Conservation (phyloP, 768 basidiomycete species). For the Hemileccinum rubropunctum region DNA sequence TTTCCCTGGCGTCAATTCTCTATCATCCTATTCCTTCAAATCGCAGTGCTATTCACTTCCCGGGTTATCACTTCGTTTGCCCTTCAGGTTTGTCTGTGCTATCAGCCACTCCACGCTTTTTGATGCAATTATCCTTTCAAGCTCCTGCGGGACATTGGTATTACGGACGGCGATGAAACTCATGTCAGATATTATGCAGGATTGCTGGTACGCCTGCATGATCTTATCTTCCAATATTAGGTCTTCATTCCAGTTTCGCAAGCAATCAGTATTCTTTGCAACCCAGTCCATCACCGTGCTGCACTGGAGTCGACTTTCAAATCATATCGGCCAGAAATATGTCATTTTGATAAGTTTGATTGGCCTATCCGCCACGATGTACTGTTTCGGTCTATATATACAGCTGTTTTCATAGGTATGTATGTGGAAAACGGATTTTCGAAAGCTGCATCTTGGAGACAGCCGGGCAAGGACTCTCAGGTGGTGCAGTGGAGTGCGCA, state of each 20-base stretch:
- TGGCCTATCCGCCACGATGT: conserved; percentile 68
- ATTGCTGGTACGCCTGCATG: conserved; percentile 49
- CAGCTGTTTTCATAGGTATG: no score
- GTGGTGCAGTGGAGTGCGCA: no score
- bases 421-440: no score
- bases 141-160: conserved; percentile 65
- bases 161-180: conserved; percentile 68
- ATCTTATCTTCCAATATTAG: no score
- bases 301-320: conserved; percentile 74
- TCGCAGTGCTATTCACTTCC: conserved; percentile 73
- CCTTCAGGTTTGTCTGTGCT: conserved; percentile 50
- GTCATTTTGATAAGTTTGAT: conserved; percentile 64
- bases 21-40: conserved; percentile 69
- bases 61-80: conserved; percentile 77
- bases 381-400: conserved; percentile 72
- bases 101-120: background rate
- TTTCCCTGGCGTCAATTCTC: conserved; percentile 69
- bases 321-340: conserved; percentile 71
- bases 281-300: conserved; percentile 71
- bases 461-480: no score
- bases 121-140: conserved; percentile 24
- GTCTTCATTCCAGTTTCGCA: background rate
- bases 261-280: conserved; percentile 79
- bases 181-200: conserved; percentile 77
- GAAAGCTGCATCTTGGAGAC: no score